Base-by-base conservation (phyloP, 768 basidiomycete genomes). In the Tephrocybe sp. region DNA sequence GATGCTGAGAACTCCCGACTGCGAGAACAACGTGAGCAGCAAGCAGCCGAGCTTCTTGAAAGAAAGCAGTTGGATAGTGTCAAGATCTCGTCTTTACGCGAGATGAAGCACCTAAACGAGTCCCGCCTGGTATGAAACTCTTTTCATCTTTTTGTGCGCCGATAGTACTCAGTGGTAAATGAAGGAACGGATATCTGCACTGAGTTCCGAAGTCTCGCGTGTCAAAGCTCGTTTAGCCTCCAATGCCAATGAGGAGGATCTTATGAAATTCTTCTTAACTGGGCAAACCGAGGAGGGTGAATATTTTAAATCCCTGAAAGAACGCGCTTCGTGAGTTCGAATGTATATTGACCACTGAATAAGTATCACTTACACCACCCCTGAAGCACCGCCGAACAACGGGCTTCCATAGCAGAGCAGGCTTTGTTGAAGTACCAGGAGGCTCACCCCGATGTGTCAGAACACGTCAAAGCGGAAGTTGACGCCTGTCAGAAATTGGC, bases 211-310 rank as follows among this genome's bases (percentile, higher is more conserved):
- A 64, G 69, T 88, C 10, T 75, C 71, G 34, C 77, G 93, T 19
- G 73, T 87, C 54, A 90, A 87, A 64, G 76, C 86, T 13, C 78
- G 80, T 24, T 70, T 94, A n/a, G 92, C 89, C 16, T 90, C 91
- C 0, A 69, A 82, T 22, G 73, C 78, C 1, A 83, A 85, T 5
- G 77, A 87, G 19, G 80, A 83, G 52, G 86, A 91, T 42, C 71
- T 92, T 27, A 74, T 94, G 65, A 68, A 69, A 4, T 91, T 91
- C 63, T 76, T 94, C 55, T 69, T 83, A 45, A 72, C 72, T 38
- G 80, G 76, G 16, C 73, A 78, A 37, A 68, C 75, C 4, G 78
- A 81, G 15, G 76, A 83, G 48, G 60, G 64, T 1, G 66, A 71
- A 11, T 84, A 79, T 56, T 71, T 84, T 2, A 71, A 76, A 16